A percentile compares a stretch with the other conserved stretches of the same genome.
Conservation (phyloP, 805 yeast species). For the Ogataea degrootiae region DNA sequence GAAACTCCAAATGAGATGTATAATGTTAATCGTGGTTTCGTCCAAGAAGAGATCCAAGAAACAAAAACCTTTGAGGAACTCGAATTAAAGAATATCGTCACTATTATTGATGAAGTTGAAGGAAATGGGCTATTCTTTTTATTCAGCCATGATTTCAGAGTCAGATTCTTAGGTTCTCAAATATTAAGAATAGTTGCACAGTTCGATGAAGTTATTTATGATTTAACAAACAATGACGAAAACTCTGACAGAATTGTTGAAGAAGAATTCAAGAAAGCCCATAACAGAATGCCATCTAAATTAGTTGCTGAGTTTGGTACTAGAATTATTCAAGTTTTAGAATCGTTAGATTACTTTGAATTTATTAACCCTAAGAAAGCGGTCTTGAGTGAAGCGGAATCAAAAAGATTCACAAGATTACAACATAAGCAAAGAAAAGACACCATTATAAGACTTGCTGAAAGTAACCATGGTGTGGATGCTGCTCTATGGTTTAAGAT, state of each 20-base stretch:
- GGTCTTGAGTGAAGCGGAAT: slow-evolving; percentile 69
- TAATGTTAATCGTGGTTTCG: slow-evolving; percentile 31
- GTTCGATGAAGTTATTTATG: slow-evolving; percentile 79
- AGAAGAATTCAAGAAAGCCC: slow-evolving; percentile 27
- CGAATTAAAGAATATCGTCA: slow-evolving; percentile 73
- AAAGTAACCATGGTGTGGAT: slow-evolving; percentile 91
- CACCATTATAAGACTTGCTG: slow-evolving; percentile 72
- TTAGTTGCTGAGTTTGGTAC: slow-evolving; percentile 79
- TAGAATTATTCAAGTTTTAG: slow-evolving; percentile 70
- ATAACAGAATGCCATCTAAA: slow-evolving; percentile 58
- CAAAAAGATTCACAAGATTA: slow-evolving; percentile 62
- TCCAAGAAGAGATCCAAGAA: slow-evolving; percentile 37
- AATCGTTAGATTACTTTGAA: slow-evolving; percentile 61
- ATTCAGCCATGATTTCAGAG: slow-evolving; percentile 77
- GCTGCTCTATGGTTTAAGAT: slow-evolving; percentile 93
- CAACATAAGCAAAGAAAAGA: slow-evolving; percentile 54
- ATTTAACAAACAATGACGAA: slow-evolving; percentile 25
- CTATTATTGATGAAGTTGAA: slow-evolving; percentile 90
- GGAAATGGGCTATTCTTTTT: slow-evolving; percentile 91
- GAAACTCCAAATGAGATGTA: slow-evolving; percentile 31
- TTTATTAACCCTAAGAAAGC: slow-evolving; percentile 50
- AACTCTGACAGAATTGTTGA: slow-evolving; percentile 6
- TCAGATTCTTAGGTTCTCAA: slow-evolving; percentile 70
- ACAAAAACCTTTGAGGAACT: slow-evolving; percentile 52
- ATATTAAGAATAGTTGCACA: slow-evolving; percentile 75